Base-by-base conservation (phyloP, 2,329 filamentous ascomycete genomes). In the Lojkania enalia region DNA sequence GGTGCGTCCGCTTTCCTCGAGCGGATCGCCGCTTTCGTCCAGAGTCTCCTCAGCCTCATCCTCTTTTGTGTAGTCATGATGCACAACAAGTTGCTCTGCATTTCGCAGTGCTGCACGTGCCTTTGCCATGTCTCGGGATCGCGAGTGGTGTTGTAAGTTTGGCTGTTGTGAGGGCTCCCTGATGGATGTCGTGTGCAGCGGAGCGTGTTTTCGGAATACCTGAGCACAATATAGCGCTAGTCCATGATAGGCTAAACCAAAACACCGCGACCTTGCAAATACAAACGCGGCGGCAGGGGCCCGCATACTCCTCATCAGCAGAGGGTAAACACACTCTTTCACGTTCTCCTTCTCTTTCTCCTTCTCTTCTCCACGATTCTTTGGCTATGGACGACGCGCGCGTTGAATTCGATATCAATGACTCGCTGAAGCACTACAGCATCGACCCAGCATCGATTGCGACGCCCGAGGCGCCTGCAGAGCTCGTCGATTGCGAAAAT, bases 381-480 rank as follows among this genome's bases (percentile, higher is more conserved):
- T 55, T 57, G 56, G 64, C 84, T 64, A 87, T 87, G 76, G 79
- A 79, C 15, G 33, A 36, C 59, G 75, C 77, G 54, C 74, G 72
- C 53, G 81, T 90, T 68, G 81, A 86, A 64, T 99, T 99, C 75
- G 89, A 97, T 71, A 89, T 99, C 72, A 96, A 96, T 71, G 87
- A 96, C 76, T 90, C 90, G 55, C 86, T 97, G 71, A 96, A 96
- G 78, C 83, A 89, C 69, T 99, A 96, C 74, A 88, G 96, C 81
- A 95, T 90, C 73, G 92, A 97, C 69, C 92, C 94, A 6, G 78
- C 84, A 35, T 82, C 83, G 29, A 87, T 97, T 44, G 78, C 87
- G 5, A 96, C 91, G 2, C 85, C 88, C 32, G 92, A 97, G 69
- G 94, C 91, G 44, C 87, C 94, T 58, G 73, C 84, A 33, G 82